A percentile compares a stretch with the other conserved stretches of the same genome.
phyloP scores from a whole-genome alignment of 345 rosid genomes.

The Acer yangbiense region DNA sequence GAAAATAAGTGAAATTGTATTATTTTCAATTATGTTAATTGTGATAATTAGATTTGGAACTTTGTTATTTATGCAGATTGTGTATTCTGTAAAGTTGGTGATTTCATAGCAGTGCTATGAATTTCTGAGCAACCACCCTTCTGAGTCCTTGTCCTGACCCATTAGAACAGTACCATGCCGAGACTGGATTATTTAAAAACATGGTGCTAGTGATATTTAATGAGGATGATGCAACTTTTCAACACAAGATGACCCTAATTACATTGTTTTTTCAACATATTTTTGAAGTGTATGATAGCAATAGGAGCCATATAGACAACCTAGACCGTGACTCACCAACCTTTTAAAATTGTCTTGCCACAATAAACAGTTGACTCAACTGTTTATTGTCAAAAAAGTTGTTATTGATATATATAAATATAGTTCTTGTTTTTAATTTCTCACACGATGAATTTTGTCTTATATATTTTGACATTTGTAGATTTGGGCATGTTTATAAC shows the following conservation, averaged over 20 bases:
- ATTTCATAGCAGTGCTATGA: not conserved
- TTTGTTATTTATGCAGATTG: not conserved
- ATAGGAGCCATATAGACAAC: too few species aligned
- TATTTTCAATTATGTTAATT: not conserved
- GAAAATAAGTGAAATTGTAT: not conserved
- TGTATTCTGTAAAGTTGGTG: conserved; percentile 4
- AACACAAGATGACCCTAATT: too few species aligned
- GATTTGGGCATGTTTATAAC: conserved; percentile 77
- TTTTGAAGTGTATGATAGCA: not conserved
- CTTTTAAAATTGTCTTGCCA: conserved; percentile 2
- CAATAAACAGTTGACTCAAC: not conserved
- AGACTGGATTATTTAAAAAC: not conserved
- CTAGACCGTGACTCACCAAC: too few species aligned
- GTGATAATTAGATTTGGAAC: not conserved
- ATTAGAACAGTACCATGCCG: not conserved
- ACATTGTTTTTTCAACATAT: not conserved
- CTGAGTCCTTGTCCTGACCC: not conserved
- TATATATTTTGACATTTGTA: conserved; percentile 31
- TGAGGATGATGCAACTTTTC: not conserved
- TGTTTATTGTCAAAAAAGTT: not conserved
- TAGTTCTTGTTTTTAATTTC: not conserved
- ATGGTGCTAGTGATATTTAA: not conserved
- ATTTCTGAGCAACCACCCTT: not conserved
- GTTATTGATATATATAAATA: conserved; percentile 6
- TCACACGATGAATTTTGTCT: not conserved